Evolutionary conservation across 1,284 basidiomycete genomes (phyloP), one percentile per base, ranked within the genome.

Genomic region (Cryptococcus sp.): DNA sequence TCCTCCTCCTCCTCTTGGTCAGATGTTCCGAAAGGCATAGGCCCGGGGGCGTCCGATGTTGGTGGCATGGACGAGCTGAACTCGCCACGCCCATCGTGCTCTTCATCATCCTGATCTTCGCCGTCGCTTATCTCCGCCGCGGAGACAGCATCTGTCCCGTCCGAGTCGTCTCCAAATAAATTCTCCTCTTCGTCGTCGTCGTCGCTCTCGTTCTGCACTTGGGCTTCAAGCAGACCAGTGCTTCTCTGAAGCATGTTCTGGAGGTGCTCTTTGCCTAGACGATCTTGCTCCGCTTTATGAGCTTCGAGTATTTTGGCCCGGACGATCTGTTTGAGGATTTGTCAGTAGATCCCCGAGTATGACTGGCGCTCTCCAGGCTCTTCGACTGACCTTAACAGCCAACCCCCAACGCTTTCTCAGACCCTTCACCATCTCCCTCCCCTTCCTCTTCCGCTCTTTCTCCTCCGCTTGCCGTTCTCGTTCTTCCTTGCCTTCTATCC

Each of bases 241-340:
- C 91, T 95, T 68, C 95, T 87, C 73, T 92, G 85, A 39, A 98
- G 80, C 64, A 98, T 91, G 3, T 87, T 89, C 72, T 93, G 89
- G 24, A 98, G 81, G 77, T 96, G 93, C 64, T 88, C 85, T 60
- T 88, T 88, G 0, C 87, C 87, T 12, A 83, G 77, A 20, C 84
- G 80, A 61, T 85, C 83, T 64, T 86, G 83, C 69, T 89, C 87
- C 16, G 79, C 82, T 62, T 84, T 83, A 51, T 81, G 78, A 36
- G 70, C 73, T 55, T 79, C 78, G 28, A 85, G 79, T 57, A 85
- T 81, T 60, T 86, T 82, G 49, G 89, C 86, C 6, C 88, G 83
- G 16, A 94, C 82, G 69, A 91, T 83, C 68, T 62, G 20, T 4
- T 8, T n/a, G n/a, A 2, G 23, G n/a, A 4, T n/a, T 7, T 24